Conservation (phyloP, 2,329 filamentous ascomycete species). For the Xylaria digitata region DNA sequence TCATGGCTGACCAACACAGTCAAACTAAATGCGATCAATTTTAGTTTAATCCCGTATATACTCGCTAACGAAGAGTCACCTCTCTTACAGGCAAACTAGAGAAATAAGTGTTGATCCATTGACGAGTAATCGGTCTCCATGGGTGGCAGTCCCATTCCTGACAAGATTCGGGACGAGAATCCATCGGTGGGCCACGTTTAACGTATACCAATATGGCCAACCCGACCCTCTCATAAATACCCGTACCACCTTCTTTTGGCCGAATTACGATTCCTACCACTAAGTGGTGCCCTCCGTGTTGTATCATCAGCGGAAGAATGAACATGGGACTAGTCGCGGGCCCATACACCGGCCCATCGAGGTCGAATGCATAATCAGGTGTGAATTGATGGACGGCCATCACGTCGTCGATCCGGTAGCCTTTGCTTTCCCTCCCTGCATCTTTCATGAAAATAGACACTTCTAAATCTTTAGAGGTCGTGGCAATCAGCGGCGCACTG, state of each 20-base stretch:
- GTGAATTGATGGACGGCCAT: slow-evolving; percentile 30
- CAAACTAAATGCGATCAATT: too few species aligned
- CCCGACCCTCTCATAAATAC: slow-evolving; percentile 27
- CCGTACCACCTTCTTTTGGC: background rate
- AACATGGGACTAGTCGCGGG: slow-evolving; percentile 13
- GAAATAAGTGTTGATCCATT: slow-evolving; percentile 23
- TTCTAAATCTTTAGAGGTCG: slow-evolving; percentile 24
- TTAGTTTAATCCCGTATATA: too few species aligned
- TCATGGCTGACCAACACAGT: too few species aligned
- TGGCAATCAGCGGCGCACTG: slow-evolving; percentile 13
- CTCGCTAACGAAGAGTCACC: slow-evolving; percentile 1
- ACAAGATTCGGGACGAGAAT: slow-evolving; percentile 16
- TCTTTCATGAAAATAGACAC: slow-evolving; percentile 29
- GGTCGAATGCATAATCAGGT: slow-evolving; percentile 22
- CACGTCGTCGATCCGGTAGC: slow-evolving; percentile 3
- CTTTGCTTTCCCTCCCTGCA: background rate
- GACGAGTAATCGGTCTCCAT: slow-evolving; percentile 20
- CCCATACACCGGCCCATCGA: slow-evolving; percentile 15
- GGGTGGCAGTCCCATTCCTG: slow-evolving; percentile 28
- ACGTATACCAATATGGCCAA: slow-evolving; percentile 20
- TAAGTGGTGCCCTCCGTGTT: slow-evolving; percentile 21
- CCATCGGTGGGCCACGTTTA: slow-evolving; percentile 23
- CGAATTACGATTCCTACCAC: slow-evolving; percentile 19
- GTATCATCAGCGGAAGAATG: slow-evolving; percentile 29
- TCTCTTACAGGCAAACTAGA: slow-evolving; percentile 8